Evolutionary conservation across 176 grass and related monocot species (phyloP).

Genomic region (Pontederia crassipes): DNA sequence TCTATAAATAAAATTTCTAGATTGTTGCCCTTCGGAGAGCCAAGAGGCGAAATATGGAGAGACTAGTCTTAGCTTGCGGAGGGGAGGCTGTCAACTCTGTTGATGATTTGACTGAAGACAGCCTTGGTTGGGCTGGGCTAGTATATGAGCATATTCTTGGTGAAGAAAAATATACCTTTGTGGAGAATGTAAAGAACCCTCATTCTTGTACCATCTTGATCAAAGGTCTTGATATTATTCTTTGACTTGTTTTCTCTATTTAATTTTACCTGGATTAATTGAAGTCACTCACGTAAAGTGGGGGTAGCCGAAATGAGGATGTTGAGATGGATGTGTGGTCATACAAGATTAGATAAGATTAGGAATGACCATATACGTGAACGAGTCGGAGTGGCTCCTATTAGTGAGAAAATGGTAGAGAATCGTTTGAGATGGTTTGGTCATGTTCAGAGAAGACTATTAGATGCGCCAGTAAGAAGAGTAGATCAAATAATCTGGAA

Average conservation of each 20-base stretch:
- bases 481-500: too few species aligned
- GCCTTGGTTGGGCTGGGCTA: constrained; percentile 94
- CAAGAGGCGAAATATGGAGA: constrained; percentile 98
- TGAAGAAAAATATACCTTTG: constrained; percentile 97
- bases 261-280: too few species aligned
- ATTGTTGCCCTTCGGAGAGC: constrained; percentile 91
- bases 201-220: constrained; percentile 93
- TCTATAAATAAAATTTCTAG: constrained; percentile 23
- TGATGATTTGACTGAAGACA: constrained; percentile 77
- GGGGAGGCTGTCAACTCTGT: constrained; percentile 94
- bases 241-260: neutral
- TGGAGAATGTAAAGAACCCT: constrained; percentile 92
- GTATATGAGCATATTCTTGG: constrained; percentile 92
- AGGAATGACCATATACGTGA: too few species aligned
- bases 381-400: too few species aligned
- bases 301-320: too few species aligned
- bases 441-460: too few species aligned
- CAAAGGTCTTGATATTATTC: constrained; percentile 50
- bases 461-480: too few species aligned
- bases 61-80: constrained; percentile 76
- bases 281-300: too few species aligned
- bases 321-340: too few species aligned
- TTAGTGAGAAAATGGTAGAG: too few species aligned
- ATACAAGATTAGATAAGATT: too few species aligned
- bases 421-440: too few species aligned